These are phyloP conservation scores for Fusarium armeniacum DNA, from an alignment of 2,329 filamentous ascomycete genomes.

Conservation along the genomic window DNA sequence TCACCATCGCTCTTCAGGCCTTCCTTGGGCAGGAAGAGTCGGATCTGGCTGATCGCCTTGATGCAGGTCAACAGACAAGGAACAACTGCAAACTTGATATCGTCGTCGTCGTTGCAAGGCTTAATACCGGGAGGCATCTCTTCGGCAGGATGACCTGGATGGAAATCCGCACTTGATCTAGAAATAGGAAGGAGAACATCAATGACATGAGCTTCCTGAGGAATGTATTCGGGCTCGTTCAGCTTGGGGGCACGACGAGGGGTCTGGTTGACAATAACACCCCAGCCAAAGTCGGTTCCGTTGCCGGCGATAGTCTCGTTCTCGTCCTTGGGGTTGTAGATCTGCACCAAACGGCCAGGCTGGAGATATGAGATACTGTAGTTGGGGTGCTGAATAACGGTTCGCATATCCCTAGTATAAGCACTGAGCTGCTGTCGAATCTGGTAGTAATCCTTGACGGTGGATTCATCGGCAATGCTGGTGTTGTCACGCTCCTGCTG, in stretches of 20 bases:
- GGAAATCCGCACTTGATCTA: conserved; percentile 63
- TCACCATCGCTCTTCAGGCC: conserved; percentile 74
- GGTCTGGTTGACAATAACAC: conserved; percentile 82
- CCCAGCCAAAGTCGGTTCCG: conserved; percentile 88
- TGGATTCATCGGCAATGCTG: conserved; percentile 86
- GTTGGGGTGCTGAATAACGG: conserved; percentile 91
- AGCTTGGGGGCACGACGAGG: conserved; percentile 75
- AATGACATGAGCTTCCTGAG: conserved; percentile 84
- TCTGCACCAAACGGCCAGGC: conserved; percentile 86
- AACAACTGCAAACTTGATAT: conserved; percentile 62
- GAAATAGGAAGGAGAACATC: conserved; percentile 81
- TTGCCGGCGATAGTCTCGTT: conserved; percentile 55
- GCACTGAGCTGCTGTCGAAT: conserved; percentile 85
- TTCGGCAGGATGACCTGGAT: conserved; percentile 51
- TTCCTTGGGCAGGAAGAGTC: conserved; percentile 86
- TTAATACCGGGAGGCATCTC: conserved; percentile 74
- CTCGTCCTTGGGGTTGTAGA: conserved; percentile 76
- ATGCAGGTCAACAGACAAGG: conserved; percentile 89
- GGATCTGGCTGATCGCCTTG: conserved; percentile 85
- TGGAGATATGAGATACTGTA: conserved; percentile 89
- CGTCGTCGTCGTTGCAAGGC: conserved; percentile 51
- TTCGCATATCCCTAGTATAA: conserved; percentile 89
- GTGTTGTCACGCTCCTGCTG: conserved; percentile 81
- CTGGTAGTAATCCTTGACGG: conserved; percentile 94
- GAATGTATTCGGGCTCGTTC: conserved; percentile 74